Evolutionary conservation across 305 asterid genomes (phyloP).

Genomic region (Vinca major): DNA sequence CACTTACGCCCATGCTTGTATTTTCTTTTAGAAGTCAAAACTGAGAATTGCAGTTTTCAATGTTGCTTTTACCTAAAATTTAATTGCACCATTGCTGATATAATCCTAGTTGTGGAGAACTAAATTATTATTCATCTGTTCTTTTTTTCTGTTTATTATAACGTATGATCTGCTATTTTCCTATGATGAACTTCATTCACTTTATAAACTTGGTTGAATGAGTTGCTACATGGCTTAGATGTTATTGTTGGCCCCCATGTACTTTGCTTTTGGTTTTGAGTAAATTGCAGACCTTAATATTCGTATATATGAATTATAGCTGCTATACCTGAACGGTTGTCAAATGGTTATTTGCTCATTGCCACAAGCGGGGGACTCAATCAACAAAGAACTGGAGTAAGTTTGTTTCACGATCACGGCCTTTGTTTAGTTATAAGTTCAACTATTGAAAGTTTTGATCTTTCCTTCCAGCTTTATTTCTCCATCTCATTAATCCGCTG

Average conservation of each 20-base stretch:
- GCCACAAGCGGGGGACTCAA: constrained; percentile 98
- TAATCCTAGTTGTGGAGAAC: background rate
- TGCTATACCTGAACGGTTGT: constrained; percentile 59
- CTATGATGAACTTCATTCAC: background rate
- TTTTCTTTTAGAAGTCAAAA: background rate
- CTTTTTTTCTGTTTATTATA: background rate
- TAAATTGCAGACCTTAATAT: constrained; percentile 20
- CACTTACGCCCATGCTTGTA: constrained; percentile 16
- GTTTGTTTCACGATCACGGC: constrained; percentile 26
- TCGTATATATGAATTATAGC: constrained; percentile 41
- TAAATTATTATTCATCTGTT: background rate
- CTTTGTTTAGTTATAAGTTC: constrained; percentile 6
- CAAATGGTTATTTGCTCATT: constrained; percentile 96
- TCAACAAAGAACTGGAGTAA: constrained; percentile 97
- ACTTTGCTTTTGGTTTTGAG: constrained; percentile 10
- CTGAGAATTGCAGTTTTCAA: background rate
- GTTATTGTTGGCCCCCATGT: background rate
- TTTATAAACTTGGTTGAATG: background rate
- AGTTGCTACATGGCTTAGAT: background rate
- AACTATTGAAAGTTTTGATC: constrained; percentile 6
- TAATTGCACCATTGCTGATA: background rate
- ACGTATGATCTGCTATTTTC: background rate
- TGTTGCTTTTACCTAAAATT: background rate
- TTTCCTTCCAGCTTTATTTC: constrained; percentile 11
- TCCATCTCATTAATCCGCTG: constrained; percentile 20